A percentile compares a stretch with the other conserved stretches of the same genome.
Conservation (phyloP, 2,329 filamentous ascomycete species). For the Arthrinium phaeospermum region DNA sequence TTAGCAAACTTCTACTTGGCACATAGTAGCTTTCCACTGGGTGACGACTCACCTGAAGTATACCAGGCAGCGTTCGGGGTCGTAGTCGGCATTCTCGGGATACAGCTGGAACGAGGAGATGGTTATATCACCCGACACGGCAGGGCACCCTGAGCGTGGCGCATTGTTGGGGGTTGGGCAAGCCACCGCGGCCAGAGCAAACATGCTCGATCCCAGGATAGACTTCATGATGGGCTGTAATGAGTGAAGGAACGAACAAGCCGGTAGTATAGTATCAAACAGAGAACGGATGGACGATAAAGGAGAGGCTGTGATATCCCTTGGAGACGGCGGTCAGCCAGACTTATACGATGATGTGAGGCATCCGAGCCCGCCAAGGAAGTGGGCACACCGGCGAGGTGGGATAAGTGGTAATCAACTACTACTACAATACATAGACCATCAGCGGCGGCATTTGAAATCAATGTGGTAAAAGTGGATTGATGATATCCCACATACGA, state of each 20-base stretch:
- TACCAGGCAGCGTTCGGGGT: constrained; percentile 38
- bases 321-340: not conserved
- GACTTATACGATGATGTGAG: not conserved
- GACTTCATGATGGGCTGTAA: not conserved
- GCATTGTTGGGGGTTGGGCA: not conserved
- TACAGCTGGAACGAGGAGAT: constrained; percentile 40
- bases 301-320: not conserved
- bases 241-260: not conserved
- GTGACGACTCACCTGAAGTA: constrained; percentile 41
- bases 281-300: not conserved
- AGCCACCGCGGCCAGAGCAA: not conserved
- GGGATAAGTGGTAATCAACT: not conserved
- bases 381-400: not conserved
- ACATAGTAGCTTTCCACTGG: no score
- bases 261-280: not conserved
- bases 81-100: constrained; percentile 44
- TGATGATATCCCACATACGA: not conserved
- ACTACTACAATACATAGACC: no score
- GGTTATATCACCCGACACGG: constrained; percentile 18
- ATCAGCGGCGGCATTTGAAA: not conserved
- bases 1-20: no score
- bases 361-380: not conserved
- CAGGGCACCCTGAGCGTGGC: not conserved
- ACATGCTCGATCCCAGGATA: not conserved
- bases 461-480: not conserved